Evolutionary conservation across 2,329 filamentous ascomycete genomes (phyloP), one percentile per base, ranked within the genome.

Genomic region (Endoconidiophora laricicola): DNA sequence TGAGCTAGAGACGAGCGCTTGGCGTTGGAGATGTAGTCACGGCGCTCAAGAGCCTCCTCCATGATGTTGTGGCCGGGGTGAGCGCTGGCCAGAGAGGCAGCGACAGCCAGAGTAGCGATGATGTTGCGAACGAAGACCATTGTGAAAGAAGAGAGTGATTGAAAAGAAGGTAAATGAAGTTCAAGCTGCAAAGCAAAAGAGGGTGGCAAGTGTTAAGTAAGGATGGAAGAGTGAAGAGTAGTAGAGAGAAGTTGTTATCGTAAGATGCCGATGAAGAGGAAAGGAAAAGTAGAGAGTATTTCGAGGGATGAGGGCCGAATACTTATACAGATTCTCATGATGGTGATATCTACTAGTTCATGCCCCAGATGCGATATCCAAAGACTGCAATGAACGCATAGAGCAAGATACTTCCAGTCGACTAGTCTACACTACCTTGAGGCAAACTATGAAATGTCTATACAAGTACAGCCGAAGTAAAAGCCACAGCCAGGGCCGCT

Each of bases 11-110:
- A 66, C 14, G 65, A 60, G 37, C 66, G 57, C 55, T 67, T 65
- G 16, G 62, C 58, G 9, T 60, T 61, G 53, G 59, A 58, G 48
- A 61, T 71, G 59, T 55, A 69, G 74, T 0, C 65, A 60, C 24
- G 68, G 36, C 71, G 70, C 60, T 73, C 69, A 9, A 64, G 64
- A 29, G 69, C 65, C 59, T 75, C 73, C 7, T 70, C 61, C 41
- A 61, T 60, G 38, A 70, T 54, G 47, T 73, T 65, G 54, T 73
- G 70, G 53, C 71, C 71, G 1, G 70, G 71, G 53, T 76, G 69
- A 18, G 68, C 68, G 16, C 56, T 44, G 44, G 46, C 57, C 4
- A 56, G 45, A 14, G 50, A 46, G 26, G 52, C 41, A 29, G 46
- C 18, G n/a, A 54, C 36, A 14, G 53, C 48, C 36, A 57, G 49